A percentile compares a stretch with the other conserved stretches of the same genome.
Conservation (phyloP, 2,329 filamentous ascomycete genomes). For the Ophiobolus disseminans region DNA sequence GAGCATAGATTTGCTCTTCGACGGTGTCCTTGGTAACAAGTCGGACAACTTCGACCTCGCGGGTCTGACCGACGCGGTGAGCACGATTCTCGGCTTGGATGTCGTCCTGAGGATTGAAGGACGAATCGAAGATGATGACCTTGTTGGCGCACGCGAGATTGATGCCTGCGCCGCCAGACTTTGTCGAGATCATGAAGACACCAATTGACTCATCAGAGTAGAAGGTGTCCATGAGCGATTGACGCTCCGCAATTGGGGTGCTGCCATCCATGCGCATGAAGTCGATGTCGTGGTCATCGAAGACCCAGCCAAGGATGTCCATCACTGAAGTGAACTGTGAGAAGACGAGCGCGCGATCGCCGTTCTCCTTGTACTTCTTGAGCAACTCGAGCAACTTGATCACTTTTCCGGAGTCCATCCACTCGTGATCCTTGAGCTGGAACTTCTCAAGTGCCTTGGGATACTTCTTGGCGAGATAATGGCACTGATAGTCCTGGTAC, state of each 20-base stretch:
- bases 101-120: conserved; percentile 98
- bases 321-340: conserved; percentile 92
- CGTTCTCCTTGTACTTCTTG: conserved; percentile 73
- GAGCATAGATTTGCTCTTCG: conserved; percentile 89
- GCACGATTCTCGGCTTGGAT: conserved; percentile 98
- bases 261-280: conserved; percentile 88
- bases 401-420: conserved; percentile 86
- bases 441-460: conserved; percentile 62
- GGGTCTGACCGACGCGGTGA: conserved; percentile 89
- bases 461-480: conserved; percentile 63
- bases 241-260: conserved; percentile 82
- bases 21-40: conserved; percentile 83
- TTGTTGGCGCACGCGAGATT: conserved; percentile 96
- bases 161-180: conserved; percentile 94
- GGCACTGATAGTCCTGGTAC: conserved; percentile 68
- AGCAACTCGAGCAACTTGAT: conserved; percentile 78
- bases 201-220: conserved; percentile 77
- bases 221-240: conserved; percentile 88
- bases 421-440: conserved; percentile 65
- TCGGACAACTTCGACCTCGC: conserved; percentile 88
- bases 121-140: conserved; percentile 94
- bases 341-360: conserved; percentile 88
- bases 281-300: conserved; percentile 73
- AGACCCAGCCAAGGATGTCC: conserved; percentile 84
- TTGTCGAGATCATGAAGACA: conserved; percentile 91